Evolutionary conservation across 2,329 filamentous ascomycete species (phyloP).

Genomic region (Penicillium hesseltinei): DNA sequence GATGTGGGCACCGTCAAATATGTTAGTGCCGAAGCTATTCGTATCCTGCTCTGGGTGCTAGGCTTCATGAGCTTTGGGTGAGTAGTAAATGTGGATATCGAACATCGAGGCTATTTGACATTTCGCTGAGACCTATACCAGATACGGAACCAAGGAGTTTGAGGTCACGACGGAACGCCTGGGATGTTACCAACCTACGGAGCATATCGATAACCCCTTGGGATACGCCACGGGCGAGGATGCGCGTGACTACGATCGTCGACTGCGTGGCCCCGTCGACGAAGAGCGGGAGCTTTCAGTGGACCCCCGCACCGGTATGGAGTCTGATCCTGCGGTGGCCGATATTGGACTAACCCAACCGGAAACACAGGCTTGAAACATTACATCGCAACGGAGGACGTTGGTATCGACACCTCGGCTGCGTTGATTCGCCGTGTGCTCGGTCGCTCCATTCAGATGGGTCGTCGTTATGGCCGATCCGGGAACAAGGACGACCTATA

Average conservation of each 20-base stretch:
- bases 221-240: conserved; percentile 88
- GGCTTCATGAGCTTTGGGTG: conserved; percentile 88
- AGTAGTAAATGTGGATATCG: background rate
- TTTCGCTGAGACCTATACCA: conserved; percentile 7
- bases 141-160: conserved; percentile 72
- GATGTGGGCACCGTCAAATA: conserved; percentile 90
- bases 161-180: conserved; percentile 77
- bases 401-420: conserved; percentile 78
- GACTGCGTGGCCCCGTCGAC: conserved; percentile 78
- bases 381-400: conserved; percentile 84
- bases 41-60: conserved; percentile 82
- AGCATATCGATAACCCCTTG: conserved; percentile 77
- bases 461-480: conserved; percentile 65
- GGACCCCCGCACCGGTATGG: conserved; percentile 65
- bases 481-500: conserved; percentile 74
- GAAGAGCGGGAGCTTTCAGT: conserved; percentile 75
- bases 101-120: too few relatives aligned
- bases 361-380: conserved; percentile 68
- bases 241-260: conserved; percentile 75
- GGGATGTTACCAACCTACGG: conserved; percentile 77
- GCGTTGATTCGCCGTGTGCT: conserved; percentile 73
- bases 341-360: background rate
- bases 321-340: background rate
- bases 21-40: conserved; percentile 86
- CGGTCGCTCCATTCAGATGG: conserved; percentile 72